Percentiles rank a stretch among this genome's conserved stretches.
Conservation (phyloP, 2,329 filamentous ascomycete genomes). For the Colletotrichum eleusines region DNA sequence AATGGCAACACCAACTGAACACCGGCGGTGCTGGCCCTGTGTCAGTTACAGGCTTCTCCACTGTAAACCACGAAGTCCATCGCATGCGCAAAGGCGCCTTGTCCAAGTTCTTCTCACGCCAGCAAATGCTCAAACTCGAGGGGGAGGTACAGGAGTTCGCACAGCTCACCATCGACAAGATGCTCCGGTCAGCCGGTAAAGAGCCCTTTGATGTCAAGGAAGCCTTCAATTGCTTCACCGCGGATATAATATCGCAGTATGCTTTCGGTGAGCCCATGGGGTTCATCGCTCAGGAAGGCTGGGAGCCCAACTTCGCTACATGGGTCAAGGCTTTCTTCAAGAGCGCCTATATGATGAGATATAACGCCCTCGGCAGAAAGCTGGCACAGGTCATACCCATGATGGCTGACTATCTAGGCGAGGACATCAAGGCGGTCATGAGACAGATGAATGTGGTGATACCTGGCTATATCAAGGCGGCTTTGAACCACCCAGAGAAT, state of each 20-base stretch:
- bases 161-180: conserved; percentile 34
- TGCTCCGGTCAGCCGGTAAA: conserved; percentile 43
- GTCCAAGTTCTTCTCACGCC: conserved; percentile 52
- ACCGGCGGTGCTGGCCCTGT: conserved; percentile 44
- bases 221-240: conserved; percentile 55
- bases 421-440: conserved; percentile 46
- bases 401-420: conserved; percentile 44
- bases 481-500: conserved; percentile 44
- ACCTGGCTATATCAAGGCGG: conserved; percentile 44
- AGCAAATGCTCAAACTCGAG: conserved; percentile 39
- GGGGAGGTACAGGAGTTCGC: conserved; percentile 37
- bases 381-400: conserved; percentile 45
- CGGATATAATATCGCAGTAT: conserved; percentile 55
- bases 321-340: conserved; percentile 51
- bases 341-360: conserved; percentile 51
- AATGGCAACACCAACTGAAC: conserved; percentile 46
- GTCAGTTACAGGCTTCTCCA: conserved; percentile 44
- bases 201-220: conserved; percentile 50
- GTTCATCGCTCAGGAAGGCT: conserved; percentile 48
- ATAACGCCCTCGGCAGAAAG: conserved; percentile 48
- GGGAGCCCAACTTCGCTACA: conserved; percentile 51
- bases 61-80: conserved; percentile 50
- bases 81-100: conserved; percentile 49
- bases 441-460: conserved; percentile 46
- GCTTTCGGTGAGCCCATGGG: conserved; percentile 52